phyloP scores from a whole-genome alignment of 306 rosid species.

The Lithocarpus polystachyus region DNA sequence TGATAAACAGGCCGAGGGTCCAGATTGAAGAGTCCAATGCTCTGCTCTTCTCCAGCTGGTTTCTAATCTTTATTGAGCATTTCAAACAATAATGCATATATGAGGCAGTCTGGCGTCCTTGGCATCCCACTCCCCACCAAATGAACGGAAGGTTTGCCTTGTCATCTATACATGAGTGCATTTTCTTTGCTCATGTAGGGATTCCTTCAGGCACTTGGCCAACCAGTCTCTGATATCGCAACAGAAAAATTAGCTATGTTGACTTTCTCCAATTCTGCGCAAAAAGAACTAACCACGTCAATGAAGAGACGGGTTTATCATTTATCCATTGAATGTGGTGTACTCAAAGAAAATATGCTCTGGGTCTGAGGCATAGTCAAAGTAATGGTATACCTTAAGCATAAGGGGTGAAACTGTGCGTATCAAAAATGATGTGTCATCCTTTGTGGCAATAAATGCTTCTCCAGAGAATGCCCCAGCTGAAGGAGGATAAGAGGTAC shows the following conservation, averaged over 20 bases:
- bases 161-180: not conserved
- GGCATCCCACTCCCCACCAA: not conserved
- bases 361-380: not conserved
- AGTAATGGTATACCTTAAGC: constrained; percentile 25
- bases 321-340: constrained; percentile 11
- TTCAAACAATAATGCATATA: not conserved
- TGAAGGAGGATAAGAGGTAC: not conserved
- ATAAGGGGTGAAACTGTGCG: constrained; percentile 15
- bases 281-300: constrained; percentile 1
- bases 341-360: not conserved
- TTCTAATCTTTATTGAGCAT: constrained; percentile 6
- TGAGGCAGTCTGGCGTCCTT: not conserved
- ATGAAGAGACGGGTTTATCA: not conserved
- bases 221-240: not conserved
- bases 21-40: constrained; percentile 31
- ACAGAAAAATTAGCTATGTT: not conserved
- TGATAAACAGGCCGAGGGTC: constrained; percentile 10
- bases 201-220: constrained; percentile 5
- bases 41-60: constrained; percentile 10
- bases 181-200: not conserved
- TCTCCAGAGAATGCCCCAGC: not conserved
- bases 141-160: not conserved
- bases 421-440: not conserved
- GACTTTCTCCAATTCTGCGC: not conserved
- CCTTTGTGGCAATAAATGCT: not conserved